Percentiles rank a stretch among this genome's conserved stretches.
These are phyloP conservation scores for Lolium rigidum DNA, from an alignment of 176 grass and related monocot species.

Conservation along the genomic window DNA sequence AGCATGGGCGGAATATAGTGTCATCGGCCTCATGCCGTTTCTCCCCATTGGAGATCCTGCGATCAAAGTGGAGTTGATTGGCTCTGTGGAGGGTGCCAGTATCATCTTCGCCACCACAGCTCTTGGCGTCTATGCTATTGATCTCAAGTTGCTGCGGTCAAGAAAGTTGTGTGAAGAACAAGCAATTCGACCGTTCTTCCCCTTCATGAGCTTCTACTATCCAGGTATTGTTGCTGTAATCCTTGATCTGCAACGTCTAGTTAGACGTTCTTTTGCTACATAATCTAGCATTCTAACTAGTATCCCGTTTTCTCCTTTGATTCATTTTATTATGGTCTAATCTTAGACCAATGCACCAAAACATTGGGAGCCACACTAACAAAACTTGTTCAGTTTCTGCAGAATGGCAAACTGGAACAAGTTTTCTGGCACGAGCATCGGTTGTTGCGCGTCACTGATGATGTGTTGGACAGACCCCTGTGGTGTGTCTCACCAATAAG, in stretches of 20 bases:
- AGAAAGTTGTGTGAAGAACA: background rate
- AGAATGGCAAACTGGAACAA: background rate
- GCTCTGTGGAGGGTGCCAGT: background rate
- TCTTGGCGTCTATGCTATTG: background rate
- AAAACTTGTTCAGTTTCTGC: background rate
- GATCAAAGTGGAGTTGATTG: background rate
- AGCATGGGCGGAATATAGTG: background rate
- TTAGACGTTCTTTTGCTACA: background rate
- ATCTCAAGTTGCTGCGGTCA: constrained; percentile 17
- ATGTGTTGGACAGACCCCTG: background rate
- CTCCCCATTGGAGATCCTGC: background rate
- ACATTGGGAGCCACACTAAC: background rate
- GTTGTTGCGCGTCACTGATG: background rate
- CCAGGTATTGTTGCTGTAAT: background rate
- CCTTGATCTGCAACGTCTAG: background rate
- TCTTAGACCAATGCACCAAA: background rate
- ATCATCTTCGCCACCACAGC: background rate
- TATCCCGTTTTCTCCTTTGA: background rate
- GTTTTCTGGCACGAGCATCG: background rate
- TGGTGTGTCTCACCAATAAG: background rate
- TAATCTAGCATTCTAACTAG: background rate
- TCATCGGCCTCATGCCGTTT: background rate
- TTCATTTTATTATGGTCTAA: background rate
- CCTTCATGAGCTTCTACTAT: constrained; percentile 25
- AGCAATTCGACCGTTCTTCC: background rate